Conservation (phyloP, 768 basidiomycete genomes). For the Phylloporus sp. region DNA sequence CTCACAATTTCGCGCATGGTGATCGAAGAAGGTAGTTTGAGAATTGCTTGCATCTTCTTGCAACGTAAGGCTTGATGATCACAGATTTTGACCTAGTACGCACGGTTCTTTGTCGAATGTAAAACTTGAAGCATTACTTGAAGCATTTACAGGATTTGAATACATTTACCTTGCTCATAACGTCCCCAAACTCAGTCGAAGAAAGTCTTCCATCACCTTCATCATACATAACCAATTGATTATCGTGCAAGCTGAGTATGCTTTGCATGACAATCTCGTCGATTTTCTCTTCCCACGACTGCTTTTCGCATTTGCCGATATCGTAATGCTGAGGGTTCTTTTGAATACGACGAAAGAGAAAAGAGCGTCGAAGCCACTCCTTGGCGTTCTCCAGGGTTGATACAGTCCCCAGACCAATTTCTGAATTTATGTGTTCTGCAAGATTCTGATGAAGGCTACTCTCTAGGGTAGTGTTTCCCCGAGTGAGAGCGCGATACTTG, state of each 20-base stretch:
- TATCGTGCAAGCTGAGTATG: conserved; percentile 54
- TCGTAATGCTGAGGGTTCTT: conserved; percentile 81
- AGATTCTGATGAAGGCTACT: conserved; percentile 81
- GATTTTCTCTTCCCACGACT: conserved; percentile 67
- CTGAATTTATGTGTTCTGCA: conserved; percentile 90
- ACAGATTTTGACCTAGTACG: conserved; percentile 4
- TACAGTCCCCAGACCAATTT: conserved; percentile 87
- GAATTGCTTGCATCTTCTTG: conserved; percentile 62
- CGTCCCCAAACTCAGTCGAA: conserved; percentile 76
- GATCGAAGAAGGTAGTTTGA: conserved; percentile 53
- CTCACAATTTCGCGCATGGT: conserved; percentile 67
- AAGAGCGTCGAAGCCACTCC: conserved; percentile 80
- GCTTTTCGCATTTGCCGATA: conserved; percentile 49
- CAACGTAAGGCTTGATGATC: not conserved
- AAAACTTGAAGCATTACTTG: conserved; percentile 49
- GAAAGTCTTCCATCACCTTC: conserved; percentile 41
- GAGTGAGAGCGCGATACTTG: conserved; percentile 67
- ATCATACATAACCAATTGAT: conserved; percentile 53
- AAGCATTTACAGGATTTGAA: not conserved
- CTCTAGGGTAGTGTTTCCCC: conserved; percentile 77
- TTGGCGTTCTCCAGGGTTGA: conserved; percentile 64
- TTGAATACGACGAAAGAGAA: conserved; percentile 81
- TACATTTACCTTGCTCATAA: conserved; percentile 74
- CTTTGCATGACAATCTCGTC: conserved; percentile 73
- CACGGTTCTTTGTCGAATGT: conserved; percentile 69